Evolutionary conservation across 768 basidiomycete genomes (phyloP), one percentile per base, ranked within the genome.

Genomic region (Xanthoconium stramineum): DNA sequence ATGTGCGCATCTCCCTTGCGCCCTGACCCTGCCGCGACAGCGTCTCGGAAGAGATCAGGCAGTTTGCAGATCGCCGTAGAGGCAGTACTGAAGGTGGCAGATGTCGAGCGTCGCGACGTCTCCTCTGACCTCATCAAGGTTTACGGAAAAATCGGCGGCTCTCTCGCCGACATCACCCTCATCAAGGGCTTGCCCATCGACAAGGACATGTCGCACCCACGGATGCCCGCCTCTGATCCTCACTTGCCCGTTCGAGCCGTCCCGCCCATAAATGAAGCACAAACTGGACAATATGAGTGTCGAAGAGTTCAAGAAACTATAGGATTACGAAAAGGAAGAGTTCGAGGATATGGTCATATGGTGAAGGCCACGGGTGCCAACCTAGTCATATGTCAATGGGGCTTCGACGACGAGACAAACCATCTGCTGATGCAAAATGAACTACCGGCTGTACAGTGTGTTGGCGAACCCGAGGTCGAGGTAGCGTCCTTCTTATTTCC

Each of bases 141-240:
- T 14, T 93, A 97, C 63, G 96, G 96, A 68, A 98, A 98, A 77
- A 96, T 98, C 61, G 97, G 97, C 45, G 97, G 97, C 38, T 92
- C 94, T 11, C 83, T 99, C 38, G 93, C 91, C 10, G 97, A 99
- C 75, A 98, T 93, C 8, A 85, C 83, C 42, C 83, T 99, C 64
- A 96, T 99, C 78, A 89, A 89, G 65, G 97, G 97, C 64, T 97
- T 99, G 42, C 91, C 98, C 65, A 84, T 99, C 70, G 97, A 99
- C 85, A 99, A 99, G 76, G 96, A 99, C 76, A 96, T 99, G 90
- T 98, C 94, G 13, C 97, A 99, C 68, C 90, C 96, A 5, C 94
- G 96, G 73, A 99, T 99, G 97, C 96, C 96, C 10, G 86, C 57
- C 79, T 99, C 52, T 96, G 14, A 98, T 99, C 74, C 83, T 99